Evolutionary conservation across 805 yeast species (phyloP).

Genomic region (Candida sakaeoensis): DNA sequence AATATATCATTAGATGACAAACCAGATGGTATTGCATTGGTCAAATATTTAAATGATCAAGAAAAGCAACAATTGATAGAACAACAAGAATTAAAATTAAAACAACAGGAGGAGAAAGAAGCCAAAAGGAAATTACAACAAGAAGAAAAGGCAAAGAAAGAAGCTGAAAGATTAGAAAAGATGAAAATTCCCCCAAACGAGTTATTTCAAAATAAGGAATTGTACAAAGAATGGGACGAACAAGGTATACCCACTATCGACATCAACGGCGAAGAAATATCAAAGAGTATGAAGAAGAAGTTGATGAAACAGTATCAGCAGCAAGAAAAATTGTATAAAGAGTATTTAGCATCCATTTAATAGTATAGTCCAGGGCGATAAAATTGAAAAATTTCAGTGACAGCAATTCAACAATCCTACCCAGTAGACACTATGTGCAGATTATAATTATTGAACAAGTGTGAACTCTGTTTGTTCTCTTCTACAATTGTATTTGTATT

Average conservation of each 20-base stretch:
- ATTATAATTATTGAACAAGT: too few relatives aligned
- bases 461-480: too few relatives aligned
- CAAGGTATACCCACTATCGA: conserved; percentile 79
- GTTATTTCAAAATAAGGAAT: conserved; percentile 57
- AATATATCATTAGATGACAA: conserved; percentile 91
- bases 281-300: conserved; percentile 85
- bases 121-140: conserved; percentile 52
- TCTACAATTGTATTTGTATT: conserved; percentile 1
- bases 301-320: conserved; percentile 70
- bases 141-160: conserved; percentile 55
- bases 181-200: conserved; percentile 68
- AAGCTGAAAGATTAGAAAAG: conserved; percentile 58
- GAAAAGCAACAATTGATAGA: conserved; percentile 64
- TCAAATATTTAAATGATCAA: conserved; percentile 69
- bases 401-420: too few relatives aligned
- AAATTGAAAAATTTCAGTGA: too few relatives aligned
- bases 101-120: conserved; percentile 55
- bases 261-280: conserved; percentile 72
- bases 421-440: too few relatives aligned
- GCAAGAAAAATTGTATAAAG: conserved; percentile 79
- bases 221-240: conserved; percentile 77
- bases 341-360: conserved; percentile 50
- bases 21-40: conserved; percentile 71
- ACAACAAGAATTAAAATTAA: conserved; percentile 60
- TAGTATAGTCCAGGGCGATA: too few relatives aligned